Base-by-base conservation (phyloP, 169 alveolate genomes). In the Plasmodium vinckei region DNA sequence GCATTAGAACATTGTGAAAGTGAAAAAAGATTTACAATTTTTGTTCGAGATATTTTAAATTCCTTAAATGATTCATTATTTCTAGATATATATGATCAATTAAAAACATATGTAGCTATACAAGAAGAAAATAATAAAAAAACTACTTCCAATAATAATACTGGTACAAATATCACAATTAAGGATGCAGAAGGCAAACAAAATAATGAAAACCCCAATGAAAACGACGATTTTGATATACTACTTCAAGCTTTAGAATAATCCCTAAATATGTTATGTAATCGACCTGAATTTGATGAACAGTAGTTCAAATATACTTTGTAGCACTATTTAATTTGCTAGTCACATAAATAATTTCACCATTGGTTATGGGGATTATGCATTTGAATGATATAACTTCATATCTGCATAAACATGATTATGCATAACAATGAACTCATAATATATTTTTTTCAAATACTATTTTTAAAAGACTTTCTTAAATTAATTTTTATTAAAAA, bases 1-100 rank as follows among this genome's bases (percentile, higher is more conserved):
- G 88, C 88, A 15, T 17, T 77, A 15, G 88, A 77, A 64, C 75
- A 77, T 64, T 61, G 77, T 42, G 88, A 61, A 77, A 56, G 47
- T 77, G 88, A 77, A 47, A 77, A 64, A 69, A 61, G 77, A 64
- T 63, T 49, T 13, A 63, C 88, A 15, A 61, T 77, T 49, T 39
- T 51, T 39, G 75, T 63, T 53, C 53, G 75, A 5, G 88, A 77
- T 21, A 77, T 77, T 77, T 77, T 77, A 49, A 61, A 64, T 39
- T 61, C 88, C 44, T 44, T 77, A 61, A 69, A 77, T 56, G 88
- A 77, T 77, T 63, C 88, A 17, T 27, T 77, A 27, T 77, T 77
- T 77, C 67, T 64, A 5, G 88, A 77, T 17, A 77, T 77, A 77
- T 57, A 64, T 46, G 79, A 77, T 77, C 77, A 77, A 77, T 27